Evolutionary conservation across 371 early-diverging fungal species (phyloP), one percentile per base, ranked within the genome.

Genomic region (Capillidium heterosporum): DNA sequence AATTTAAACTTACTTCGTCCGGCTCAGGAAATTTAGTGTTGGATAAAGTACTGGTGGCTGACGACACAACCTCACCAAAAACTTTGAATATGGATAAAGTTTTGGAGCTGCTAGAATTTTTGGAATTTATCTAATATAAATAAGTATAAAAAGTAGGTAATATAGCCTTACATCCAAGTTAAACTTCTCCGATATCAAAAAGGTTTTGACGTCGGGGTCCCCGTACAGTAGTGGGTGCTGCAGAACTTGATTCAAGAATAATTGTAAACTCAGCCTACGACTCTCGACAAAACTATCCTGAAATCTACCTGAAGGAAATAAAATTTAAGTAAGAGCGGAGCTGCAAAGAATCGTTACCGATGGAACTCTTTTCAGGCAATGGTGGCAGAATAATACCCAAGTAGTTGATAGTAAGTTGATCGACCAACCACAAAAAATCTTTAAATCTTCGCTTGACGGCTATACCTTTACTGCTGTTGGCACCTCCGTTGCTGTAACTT

Each of bases 271-370:
- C 32, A 78, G 70, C 5, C 94, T 76, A 21, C 97, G 74, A 31
- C 76, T 76, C 65, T 93, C 92, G 10, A 96, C 84, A 78, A 96
- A 96, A 56, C 90, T 92, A 57, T 91, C 89, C 65, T 89, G 87
- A 60, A 96, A 96, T 15, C 97, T 81, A 8, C 94, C 89, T 76
- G 62, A 5, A 50, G 8, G 8, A 21, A 53, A n/a, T n/a, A 31
- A 21, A 26, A 28, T 27, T 31, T 13, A 10, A 40, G 41, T 60
- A 3, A 60, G 4, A 32, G 15, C 19, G 23, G 11, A 39, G 4
- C 5, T 54, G 8, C n/a, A 56, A 23, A 19, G 24, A 21, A 32
- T 39, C 26, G 7, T 29, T 65, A 69, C 74, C 91, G 53, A 89
- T 62, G 3, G 88, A 84, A 71, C 89, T 87, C 66, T 95, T 95